Evolutionary conservation across 257 asterid species (phyloP).

Genomic region (Forsythia suspensa): DNA sequence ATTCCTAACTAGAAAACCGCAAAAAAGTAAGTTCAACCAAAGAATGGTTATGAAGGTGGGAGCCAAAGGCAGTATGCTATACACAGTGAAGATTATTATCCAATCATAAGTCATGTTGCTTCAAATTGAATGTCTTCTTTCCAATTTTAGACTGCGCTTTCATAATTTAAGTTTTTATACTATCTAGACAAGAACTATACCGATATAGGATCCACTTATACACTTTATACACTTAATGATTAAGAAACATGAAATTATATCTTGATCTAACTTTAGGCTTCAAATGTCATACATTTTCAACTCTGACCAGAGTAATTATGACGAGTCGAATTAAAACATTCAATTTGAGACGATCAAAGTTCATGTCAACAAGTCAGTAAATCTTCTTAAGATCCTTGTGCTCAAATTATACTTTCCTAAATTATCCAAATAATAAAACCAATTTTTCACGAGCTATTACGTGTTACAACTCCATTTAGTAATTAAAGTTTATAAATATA

Average conservation of each 20-base stretch:
- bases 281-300: neutral
- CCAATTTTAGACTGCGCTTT: constrained; percentile 8
- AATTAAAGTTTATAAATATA: neutral
- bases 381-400: neutral
- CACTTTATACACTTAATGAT: neutral
- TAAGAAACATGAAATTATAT: neutral
- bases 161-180: neutral
- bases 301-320: neutral
- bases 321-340: neutral
- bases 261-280: neutral
- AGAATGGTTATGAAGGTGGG: constrained; percentile 2
- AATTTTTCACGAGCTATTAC: neutral
- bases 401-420: neutral
- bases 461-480: neutral
- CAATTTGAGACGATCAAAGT: neutral
- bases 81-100: constrained; percentile 1
- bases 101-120: constrained; percentile 11
- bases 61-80: constrained; percentile 1
- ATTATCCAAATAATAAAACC: neutral
- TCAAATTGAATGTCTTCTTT: constrained; percentile 1
- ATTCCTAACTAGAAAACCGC: neutral
- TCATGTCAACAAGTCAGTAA: neutral
- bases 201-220: neutral
- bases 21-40: neutral
- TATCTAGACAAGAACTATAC: neutral